Conservation (phyloP, 2,329 filamentous ascomycete genomes). For the Biscogniauxia sp. region DNA sequence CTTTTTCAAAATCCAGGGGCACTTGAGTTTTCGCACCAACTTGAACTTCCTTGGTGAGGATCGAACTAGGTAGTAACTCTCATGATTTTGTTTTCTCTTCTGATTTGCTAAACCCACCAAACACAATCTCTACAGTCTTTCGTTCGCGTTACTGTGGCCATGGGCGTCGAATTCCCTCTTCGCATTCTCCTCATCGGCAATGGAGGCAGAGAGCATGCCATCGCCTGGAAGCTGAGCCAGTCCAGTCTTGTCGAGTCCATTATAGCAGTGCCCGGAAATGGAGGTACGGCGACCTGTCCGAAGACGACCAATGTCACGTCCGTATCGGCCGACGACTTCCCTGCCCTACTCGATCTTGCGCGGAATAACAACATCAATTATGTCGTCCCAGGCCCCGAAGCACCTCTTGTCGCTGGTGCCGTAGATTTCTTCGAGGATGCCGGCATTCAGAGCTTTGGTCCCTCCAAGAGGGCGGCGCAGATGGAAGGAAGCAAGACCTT, state of each 20-base stretch:
- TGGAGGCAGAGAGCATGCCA: conserved; percentile 89
- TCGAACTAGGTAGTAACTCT: too few relatives aligned
- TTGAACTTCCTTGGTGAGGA: too few relatives aligned
- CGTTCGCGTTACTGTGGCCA: conserved; percentile 8
- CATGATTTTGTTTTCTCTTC: conserved; percentile 4
- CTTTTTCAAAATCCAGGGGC: conserved; percentile 22
- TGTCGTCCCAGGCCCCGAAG: conserved; percentile 87
- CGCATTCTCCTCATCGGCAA: conserved; percentile 86
- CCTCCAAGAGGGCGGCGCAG: conserved; percentile 75
- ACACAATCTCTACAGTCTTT: neutral
- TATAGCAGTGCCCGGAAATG: conserved; percentile 73
- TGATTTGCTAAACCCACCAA: neutral
- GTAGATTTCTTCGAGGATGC: conserved; percentile 74
- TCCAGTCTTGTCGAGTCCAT: conserved; percentile 77
- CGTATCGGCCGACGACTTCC: conserved; percentile 74
- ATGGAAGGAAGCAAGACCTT: conserved; percentile 98
- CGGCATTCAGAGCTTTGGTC: conserved; percentile 81
- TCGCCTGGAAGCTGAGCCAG: conserved; percentile 90
- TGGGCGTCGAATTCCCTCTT: conserved; percentile 40
- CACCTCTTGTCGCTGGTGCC: conserved; percentile 88
- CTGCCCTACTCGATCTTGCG: conserved; percentile 72
- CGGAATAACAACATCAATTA: conserved; percentile 72
- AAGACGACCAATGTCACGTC: conserved; percentile 71
- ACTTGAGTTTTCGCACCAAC: conserved; percentile 12
- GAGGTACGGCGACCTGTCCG: conserved; percentile 70